phyloP scores from a whole-genome alignment of 257 asterid species.

The Penstemon barbatus region DNA sequence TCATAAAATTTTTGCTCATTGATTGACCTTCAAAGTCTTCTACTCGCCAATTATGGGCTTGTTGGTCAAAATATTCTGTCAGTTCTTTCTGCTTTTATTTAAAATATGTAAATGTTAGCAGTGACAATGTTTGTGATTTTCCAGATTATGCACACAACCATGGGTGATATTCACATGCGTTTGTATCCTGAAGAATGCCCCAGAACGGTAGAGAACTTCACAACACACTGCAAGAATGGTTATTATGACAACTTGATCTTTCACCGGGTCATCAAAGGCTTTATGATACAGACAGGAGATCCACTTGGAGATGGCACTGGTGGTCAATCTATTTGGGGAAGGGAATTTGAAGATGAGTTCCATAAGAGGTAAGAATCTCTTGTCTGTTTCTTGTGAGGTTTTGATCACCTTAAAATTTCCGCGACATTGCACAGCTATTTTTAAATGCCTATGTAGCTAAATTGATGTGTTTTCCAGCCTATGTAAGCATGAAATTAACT shows the following conservation, averaged over 20 bases:
- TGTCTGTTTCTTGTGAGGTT: slow-evolving; percentile 8
- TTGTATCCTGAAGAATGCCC: slow-evolving; percentile 99
- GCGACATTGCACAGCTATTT: background rate
- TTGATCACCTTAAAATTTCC: slow-evolving; percentile 7
- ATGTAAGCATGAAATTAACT: background rate
- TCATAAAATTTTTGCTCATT: slow-evolving; percentile 1
- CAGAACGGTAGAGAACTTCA: slow-evolving; percentile 94
- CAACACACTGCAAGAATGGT: slow-evolving; percentile 94
- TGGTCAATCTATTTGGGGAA: slow-evolving; percentile 99
- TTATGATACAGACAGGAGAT: slow-evolving; percentile 98
- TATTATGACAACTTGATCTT: slow-evolving; percentile 93
- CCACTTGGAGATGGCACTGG: slow-evolving; percentile 99
- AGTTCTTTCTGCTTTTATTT: slow-evolving; percentile 10
- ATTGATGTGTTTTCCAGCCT: slow-evolving; percentile 7
- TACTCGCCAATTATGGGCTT: background rate
- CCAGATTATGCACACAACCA: slow-evolving; percentile 87
- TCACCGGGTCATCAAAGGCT: slow-evolving; percentile 96
- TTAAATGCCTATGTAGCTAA: background rate
- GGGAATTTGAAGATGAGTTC: slow-evolving; percentile 97
- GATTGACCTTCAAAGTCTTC: slow-evolving; percentile 6
- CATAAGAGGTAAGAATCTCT: slow-evolving; percentile 74
- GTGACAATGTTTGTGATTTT: slow-evolving; percentile 25
- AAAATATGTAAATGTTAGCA: background rate
- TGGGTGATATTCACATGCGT: slow-evolving; percentile 97
- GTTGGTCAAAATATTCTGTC: background rate